Base-by-base conservation (phyloP, 1,139 yeast genomes). In the Keqinozyma sinolaborantium region DNA sequence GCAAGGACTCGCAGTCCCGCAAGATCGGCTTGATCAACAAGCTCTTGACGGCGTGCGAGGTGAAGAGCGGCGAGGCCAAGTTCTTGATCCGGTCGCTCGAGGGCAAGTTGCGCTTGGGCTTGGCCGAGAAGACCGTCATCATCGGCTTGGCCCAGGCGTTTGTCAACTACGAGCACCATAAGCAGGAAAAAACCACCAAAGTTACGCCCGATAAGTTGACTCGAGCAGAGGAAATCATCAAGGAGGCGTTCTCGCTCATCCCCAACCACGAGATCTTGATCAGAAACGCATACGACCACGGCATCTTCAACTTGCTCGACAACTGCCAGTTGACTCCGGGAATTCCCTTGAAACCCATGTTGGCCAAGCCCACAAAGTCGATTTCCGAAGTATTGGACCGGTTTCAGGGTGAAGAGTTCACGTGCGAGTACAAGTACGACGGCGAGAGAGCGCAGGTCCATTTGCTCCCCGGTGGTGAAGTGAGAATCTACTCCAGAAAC, bases 371-470 rank as follows among this genome's bases (percentile, higher is more conserved):
- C 2, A 90, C 98, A 0, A 92, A 92, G 50, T 77, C 96, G 3
- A 81, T 94, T 28, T 74, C 84, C 18, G 99, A 94, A 52, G 85
- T 94, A 0, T 68, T 92, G 37, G 96, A 92, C 53, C 69, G 95
- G 34, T 88, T 92, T 54, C 85, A 83, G 43, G 90, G 83, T 21
- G 83, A 82, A 44, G 77, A 77, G 37, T 92, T 92, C 51, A 88
- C 97, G 0, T 90, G 97, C 54, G 98, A 92, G 53, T 92, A 90
- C 62, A 92, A 92, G 52, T 92, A 92, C 51, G 98, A 92, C 55
- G 99, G 99, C 28, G 98, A 94, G 58, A 75, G 99, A 47, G 97
- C 97, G 0, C 99, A 92, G 53, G 83, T 92, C 6, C 99, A 92
- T 56, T 59, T 83, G 23, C 56, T 85, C 13, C 60, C 67, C 1